Evolutionary conservation across 176 grass and related monocot genomes (phyloP).

Genomic region (Secale cereale): DNA sequence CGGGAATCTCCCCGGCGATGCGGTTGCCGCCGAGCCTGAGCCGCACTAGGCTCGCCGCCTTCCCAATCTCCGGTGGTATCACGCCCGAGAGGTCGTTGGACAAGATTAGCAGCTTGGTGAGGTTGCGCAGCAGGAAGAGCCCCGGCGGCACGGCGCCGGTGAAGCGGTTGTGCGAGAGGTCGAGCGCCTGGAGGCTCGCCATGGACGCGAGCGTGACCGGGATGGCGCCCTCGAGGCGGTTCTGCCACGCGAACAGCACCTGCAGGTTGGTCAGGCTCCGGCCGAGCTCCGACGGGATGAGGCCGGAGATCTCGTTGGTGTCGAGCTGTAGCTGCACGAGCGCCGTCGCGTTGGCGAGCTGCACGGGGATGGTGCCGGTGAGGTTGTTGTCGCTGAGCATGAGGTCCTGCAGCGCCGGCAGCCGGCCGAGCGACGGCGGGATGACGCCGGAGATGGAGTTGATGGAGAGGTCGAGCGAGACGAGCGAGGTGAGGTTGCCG

Average conservation of each 20-base stretch:
- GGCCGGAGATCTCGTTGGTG: constrained; percentile 91
- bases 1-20: constrained; percentile 52
- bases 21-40: constrained; percentile 74
- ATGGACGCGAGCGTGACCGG: constrained; percentile 48
- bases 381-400: constrained; percentile 99
- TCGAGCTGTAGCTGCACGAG: constrained; percentile 85
- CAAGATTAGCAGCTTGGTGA: constrained; percentile 82
- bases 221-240: constrained; percentile 78
- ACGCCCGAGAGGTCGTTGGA: constrained; percentile 86
- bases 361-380: constrained; percentile 69
- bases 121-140: constrained; percentile 76
- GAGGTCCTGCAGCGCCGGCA: constrained; percentile 68
- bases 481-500: constrained; percentile 61
- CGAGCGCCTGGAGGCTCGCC: constrained; percentile 63
- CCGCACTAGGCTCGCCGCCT: constrained; percentile 52
- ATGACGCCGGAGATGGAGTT: constrained; percentile 87
- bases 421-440: constrained; percentile 46
- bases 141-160: constrained; percentile 68
- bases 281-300: constrained; percentile 67
- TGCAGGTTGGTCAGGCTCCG: constrained; percentile 37
- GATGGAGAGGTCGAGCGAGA: constrained; percentile 84
- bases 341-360: constrained; percentile 58
- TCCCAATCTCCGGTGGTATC: constrained; percentile 63
- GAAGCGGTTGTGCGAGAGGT: constrained; percentile 89
- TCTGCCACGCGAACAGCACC: constrained; percentile 92